phyloP scores from a whole-genome alignment of 2,329 filamentous ascomycete genomes.

The Curvularia hawaiiensis region DNA sequence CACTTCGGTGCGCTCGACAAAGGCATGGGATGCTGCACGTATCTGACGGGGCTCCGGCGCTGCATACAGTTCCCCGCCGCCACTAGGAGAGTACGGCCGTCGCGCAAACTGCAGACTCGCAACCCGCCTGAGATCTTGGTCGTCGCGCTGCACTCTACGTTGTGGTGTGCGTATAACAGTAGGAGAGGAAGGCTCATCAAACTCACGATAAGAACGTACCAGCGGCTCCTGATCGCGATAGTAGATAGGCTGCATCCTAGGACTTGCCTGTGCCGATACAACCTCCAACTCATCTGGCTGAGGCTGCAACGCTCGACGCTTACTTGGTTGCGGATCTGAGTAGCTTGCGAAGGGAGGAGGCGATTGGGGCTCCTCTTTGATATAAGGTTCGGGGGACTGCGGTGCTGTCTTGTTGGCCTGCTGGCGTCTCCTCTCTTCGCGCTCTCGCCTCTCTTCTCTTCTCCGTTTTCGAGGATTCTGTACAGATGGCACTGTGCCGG shows the following conservation, averaged over 20 bases:
- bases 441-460: conserved; percentile 49
- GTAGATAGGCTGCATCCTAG: conserved; percentile 54
- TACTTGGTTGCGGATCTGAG: conserved; percentile 46
- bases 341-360: conserved; percentile 59
- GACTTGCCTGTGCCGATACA: conserved; percentile 44
- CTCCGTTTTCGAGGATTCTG: conserved; percentile 59
- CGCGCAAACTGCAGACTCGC: conserved; percentile 56
- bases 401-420: conserved; percentile 40
- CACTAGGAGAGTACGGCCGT: conserved; percentile 48
- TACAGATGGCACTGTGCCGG: conserved; percentile 48
- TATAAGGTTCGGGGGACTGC: conserved; percentile 55
- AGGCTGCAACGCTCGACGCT: conserved; percentile 48
- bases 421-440: conserved; percentile 40
- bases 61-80: conserved; percentile 45
- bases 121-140: conserved; percentile 54
- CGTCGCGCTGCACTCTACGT: conserved; percentile 49
- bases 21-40: conserved; percentile 51
- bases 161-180: conserved; percentile 47
- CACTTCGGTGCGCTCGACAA: conserved; percentile 47
- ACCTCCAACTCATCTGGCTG: conserved; percentile 47
- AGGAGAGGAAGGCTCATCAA: conserved; percentile 48
- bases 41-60: conserved; percentile 44
- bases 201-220: conserved; percentile 50
- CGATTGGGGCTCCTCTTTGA: conserved; percentile 68
- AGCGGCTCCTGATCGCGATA: conserved; percentile 46